These are phyloP conservation scores for Trichosporon sp. DNA, from an alignment of 1,284 basidiomycete genomes.

Conservation along the genomic window DNA sequence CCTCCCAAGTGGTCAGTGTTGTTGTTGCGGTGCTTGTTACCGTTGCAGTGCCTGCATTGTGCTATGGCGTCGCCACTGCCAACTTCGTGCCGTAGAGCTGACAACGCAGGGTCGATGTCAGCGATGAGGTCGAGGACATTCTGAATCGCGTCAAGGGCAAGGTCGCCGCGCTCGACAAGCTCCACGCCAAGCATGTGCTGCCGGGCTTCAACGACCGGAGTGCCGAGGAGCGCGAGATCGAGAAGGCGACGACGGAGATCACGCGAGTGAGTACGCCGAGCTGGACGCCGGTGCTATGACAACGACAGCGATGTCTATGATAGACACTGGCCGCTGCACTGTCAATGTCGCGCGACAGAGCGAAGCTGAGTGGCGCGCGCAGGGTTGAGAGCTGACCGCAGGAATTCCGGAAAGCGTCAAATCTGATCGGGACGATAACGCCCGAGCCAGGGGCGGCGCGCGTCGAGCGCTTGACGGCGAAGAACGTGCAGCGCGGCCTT, in stretches of 20 bases:
- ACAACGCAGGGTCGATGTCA: conserved; percentile 75
- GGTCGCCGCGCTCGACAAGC: conserved; percentile 76
- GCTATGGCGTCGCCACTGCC: not conserved
- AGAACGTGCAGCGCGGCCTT: conserved; percentile 94
- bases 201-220: conserved; percentile 94
- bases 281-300: not conserved
- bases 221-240: conserved; percentile 90
- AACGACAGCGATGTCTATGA: not conserved
- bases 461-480: conserved; percentile 67
- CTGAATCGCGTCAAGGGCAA: conserved; percentile 66
- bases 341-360: no score
- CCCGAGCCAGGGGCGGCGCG: conserved; percentile 48
- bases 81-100: conserved; percentile 10
- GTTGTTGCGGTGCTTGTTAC: not conserved
- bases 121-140: conserved; percentile 79
- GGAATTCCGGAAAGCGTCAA: conserved; percentile 80
- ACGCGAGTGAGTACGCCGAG: conserved; percentile 59
- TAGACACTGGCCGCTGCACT: no score
- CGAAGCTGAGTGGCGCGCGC: no score
- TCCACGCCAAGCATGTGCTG: conserved; percentile 91
- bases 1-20: conserved; percentile 65
- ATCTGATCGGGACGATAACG: conserved; percentile 58
- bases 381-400: conserved; percentile 47
- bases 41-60: not conserved
- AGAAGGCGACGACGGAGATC: conserved; percentile 77